A percentile compares a stretch with the other conserved stretches of the same genome.
Evolutionary conservation across 441 rosid species (phyloP).

Genomic region (Macaranga tanarius): DNA sequence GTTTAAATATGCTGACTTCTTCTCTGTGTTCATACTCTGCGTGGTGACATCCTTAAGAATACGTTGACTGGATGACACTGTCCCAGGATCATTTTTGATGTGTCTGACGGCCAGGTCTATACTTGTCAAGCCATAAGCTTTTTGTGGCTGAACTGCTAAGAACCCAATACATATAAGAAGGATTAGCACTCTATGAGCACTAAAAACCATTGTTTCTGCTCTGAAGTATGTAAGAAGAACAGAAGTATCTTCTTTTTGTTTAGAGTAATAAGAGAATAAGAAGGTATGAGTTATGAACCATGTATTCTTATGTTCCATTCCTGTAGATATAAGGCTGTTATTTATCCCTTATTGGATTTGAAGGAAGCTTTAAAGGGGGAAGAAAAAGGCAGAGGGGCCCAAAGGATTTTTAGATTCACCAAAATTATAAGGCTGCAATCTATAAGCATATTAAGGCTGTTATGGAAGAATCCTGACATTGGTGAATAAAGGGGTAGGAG

Average conservation of each 20-base stretch:
- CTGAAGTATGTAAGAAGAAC: constrained; percentile 42
- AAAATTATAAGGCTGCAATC: constrained; percentile 50
- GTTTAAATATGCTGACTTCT: constrained; percentile 35
- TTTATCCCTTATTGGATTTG: constrained; percentile 61
- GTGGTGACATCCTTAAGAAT: constrained; percentile 38
- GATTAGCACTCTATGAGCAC: constrained; percentile 42
- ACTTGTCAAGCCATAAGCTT: constrained; percentile 45
- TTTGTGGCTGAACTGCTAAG: constrained; percentile 44
- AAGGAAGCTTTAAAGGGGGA: constrained; percentile 53
- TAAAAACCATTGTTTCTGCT: constrained; percentile 47
- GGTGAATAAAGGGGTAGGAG: constrained; percentile 54
- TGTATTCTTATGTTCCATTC: constrained; percentile 44
- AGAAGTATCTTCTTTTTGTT: constrained; percentile 40
- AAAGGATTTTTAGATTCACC: constrained; percentile 59
- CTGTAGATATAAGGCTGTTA: constrained; percentile 56
- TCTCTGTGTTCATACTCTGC: constrained; percentile 34
- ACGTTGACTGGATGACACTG: constrained; percentile 34
- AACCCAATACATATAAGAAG: constrained; percentile 54
- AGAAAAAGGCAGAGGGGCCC: constrained; percentile 63
- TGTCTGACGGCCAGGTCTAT: constrained; percentile 33
- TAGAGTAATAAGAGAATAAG: constrained; percentile 44
- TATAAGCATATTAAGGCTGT: constrained; percentile 65
- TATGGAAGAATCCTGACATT: constrained; percentile 74
- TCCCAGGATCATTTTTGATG: constrained; percentile 31
- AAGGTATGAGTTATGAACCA: constrained; percentile 38